Evolutionary conservation across 768 basidiomycete genomes (phyloP), one percentile per base, ranked within the genome.

Genomic region (Rickenella mellea): DNA sequence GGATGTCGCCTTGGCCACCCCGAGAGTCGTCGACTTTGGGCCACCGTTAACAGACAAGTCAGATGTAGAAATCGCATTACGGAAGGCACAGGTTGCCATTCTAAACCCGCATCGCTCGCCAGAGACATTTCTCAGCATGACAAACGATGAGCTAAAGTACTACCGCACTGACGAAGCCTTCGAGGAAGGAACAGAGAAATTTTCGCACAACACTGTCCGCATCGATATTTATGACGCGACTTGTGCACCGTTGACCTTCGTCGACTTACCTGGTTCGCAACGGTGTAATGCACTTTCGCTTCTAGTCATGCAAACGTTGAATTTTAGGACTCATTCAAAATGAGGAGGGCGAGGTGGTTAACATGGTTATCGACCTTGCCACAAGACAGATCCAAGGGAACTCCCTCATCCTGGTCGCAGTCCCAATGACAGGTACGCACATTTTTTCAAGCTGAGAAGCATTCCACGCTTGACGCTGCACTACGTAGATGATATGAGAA

Each of bases 241-340:
- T 15, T 53, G 49, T 9, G 45, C 47, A 1, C 51, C 55, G 27
- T 35, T 57, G 27, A 42, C 43, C 8, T 51, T 50, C 28, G 42
- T 54, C 2, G 51, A 53, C 37, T 40, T 51, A 9, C 50, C 55
- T 33, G 66, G 66, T 54, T 29, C 26, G 37, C 21, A 26, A 29
- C 12, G 3, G n/a, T 22, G 31, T 2, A 8, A 4, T 20, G 20
- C 11, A 6, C 24, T 27, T n/a, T 17, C 44, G 30, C 14, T 8
- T 20, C 48, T 21, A 51, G 58, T 39, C 52, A 51, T 43, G 29
- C 57, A n/a, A 61, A 45, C 42, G 44, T 47, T 49, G 20, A 24
- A n/a, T n/a, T 19, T 19, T 38, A 77, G 74, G 75, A 0, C 60
- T 84, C 10, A 78, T 84, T 14, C 74, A 80, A 40, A 77, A 79